Conservation (phyloP, 352 stramenopile genomes). For the Globisporangium lucens region DNA sequence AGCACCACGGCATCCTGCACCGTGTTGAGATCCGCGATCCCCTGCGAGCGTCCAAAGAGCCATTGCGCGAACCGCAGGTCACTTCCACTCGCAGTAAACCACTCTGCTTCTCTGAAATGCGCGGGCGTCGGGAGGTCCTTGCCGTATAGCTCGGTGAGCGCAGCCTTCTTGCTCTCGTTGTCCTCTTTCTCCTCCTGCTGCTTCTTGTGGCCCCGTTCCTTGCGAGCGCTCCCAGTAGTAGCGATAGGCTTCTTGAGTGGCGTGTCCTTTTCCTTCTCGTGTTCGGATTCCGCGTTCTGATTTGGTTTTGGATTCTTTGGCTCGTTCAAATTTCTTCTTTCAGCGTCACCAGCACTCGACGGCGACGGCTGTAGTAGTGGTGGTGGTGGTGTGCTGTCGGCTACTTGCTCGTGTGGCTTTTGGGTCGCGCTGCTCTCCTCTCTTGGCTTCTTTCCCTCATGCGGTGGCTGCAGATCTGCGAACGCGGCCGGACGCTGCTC, state of each 20-base stretch:
- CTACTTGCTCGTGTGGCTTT: background rate
- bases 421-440: background rate
- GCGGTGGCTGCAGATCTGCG: background rate
- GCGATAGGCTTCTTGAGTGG: background rate
- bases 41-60: constrained; percentile 53
- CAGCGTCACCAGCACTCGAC: background rate
- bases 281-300: constrained; percentile 6
- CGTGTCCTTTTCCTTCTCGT: background rate
- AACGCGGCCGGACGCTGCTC: background rate
- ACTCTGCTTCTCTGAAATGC: constrained; percentile 37
- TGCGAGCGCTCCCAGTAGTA: background rate
- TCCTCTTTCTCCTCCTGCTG: background rate
- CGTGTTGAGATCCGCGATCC: constrained; percentile 33
- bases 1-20: constrained; percentile 24
- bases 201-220: background rate
- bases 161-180: background rate
- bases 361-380: background rate
- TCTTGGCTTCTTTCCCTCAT: background rate
- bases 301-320: constrained; percentile 2
- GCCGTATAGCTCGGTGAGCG: background rate
- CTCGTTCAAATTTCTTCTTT: background rate
- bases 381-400: background rate
- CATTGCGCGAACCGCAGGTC: constrained; percentile 54
- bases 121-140: constrained; percentile 9
- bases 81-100: constrained; percentile 40